Base-by-base conservation (phyloP, 495 filamentous ascomycete genomes). In the Neurospora terricola region DNA sequence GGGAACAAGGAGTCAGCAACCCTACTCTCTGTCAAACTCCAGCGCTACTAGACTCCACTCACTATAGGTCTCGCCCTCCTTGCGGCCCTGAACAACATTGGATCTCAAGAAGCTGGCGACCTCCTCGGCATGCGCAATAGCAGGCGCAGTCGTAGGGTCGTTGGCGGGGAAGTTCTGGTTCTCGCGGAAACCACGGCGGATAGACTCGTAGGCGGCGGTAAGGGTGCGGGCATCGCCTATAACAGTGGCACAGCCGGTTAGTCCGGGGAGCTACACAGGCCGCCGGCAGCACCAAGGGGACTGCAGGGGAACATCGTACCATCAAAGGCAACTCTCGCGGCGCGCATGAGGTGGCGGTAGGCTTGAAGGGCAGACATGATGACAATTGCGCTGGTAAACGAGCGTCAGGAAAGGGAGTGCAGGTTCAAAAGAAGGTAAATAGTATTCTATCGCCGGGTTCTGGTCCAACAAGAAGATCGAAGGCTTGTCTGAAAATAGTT, bases 11-110 rank as follows among this genome's bases (percentile, higher is more conserved):
- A 42, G 48, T 76, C 9, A 75, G 74, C 66, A 71, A 36, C 1
- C 38, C 48, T 73, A 21, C 27, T 4, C 34, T 66, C 12, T 34
- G 68, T 39, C 37, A 0, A 18, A 66, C 18, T 48, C 14, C 11
- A 16, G 36, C 18, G 30, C 7, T 9, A 30, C 12, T 10, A 3
- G 14, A n/a, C 16, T 37, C 12, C 14, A 83, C 91, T 72, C 84
- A 93, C 91, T 90, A 82, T 90, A 95, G 78, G 81, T 88, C 34
- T 86, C 81, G 27, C 88, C 89, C 42, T 88, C 82, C 70, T 86
- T 86, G 69, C 85, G 84, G 45, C 96, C 96, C 78, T 98, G 96
- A 3, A 99, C 93, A 12, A 98, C 84, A 79, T 98, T 98, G 79
- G 92, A 85, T 77, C 89, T 84, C 75, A 99, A 78, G 72, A 98